phyloP scores from a whole-genome alignment of 2,329 filamentous ascomycete genomes.

The Boeremia exigua region DNA sequence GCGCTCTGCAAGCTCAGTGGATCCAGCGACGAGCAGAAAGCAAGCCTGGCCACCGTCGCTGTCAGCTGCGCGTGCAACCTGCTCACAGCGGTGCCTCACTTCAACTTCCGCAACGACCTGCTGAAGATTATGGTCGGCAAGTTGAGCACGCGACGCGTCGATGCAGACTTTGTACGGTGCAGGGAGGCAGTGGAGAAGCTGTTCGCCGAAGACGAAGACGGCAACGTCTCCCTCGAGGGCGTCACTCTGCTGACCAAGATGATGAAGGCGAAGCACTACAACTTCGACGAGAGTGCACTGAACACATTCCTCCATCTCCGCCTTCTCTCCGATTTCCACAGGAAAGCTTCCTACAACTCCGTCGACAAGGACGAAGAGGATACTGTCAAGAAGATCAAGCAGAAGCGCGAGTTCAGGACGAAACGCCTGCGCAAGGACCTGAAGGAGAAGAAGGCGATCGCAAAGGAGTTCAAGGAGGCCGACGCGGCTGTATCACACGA shows the following conservation, averaged over 20 bases:
- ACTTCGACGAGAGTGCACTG: conserved; percentile 81
- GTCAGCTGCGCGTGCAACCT: conserved; percentile 86
- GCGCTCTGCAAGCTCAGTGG: conserved; percentile 67
- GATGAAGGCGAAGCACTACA: conserved; percentile 88
- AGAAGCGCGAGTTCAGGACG: conserved; percentile 84
- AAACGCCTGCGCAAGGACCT: conserved; percentile 84
- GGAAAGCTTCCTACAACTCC: conserved; percentile 79
- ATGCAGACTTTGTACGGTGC: conserved; percentile 79
- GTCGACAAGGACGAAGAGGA: conserved; percentile 68
- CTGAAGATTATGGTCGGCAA: conserved; percentile 87
- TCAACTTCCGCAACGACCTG: conserved; percentile 92
- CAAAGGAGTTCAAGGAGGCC: conserved; percentile 92
- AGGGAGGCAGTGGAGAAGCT: conserved; percentile 78
- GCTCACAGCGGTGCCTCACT: conserved; percentile 84
- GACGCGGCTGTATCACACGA: conserved; percentile 92
- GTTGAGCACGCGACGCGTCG: conserved; percentile 73
- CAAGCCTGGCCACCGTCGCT: conserved; percentile 71
- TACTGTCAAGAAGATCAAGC: conserved; percentile 67
- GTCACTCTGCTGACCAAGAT: conserved; percentile 87
- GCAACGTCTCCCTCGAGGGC: conserved; percentile 83
- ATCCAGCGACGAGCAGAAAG: conserved; percentile 46
- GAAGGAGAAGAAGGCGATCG: conserved; percentile 84
- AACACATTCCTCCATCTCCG: conserved; percentile 92
- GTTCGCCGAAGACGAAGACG: conserved; percentile 88
- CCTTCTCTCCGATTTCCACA: conserved; percentile 83